phyloP scores from a whole-genome alignment of 305 asterid genomes.

The Plantago coronopus region DNA sequence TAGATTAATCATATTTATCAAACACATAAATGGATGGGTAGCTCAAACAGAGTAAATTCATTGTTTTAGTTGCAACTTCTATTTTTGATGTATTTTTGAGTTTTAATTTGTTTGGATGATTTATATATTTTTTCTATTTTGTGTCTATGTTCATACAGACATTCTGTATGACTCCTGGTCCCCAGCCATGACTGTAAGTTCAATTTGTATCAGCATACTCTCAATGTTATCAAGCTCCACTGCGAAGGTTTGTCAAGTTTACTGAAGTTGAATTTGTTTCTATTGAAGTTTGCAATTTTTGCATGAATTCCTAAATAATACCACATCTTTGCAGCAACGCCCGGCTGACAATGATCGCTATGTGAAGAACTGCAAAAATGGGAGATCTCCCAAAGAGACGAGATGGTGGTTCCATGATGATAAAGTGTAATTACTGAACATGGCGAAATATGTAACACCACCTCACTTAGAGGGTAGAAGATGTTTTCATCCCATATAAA shows the following conservation, averaged over 20 bases:
- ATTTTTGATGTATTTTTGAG: no score
- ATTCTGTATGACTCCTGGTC: constrained; percentile 97
- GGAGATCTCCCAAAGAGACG: constrained; percentile 97
- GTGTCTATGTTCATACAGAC: constrained; percentile 40
- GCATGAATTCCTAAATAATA: not conserved
- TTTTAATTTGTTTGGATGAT: not conserved
- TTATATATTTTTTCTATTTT: not conserved
- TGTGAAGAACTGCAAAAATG: constrained; percentile 86
- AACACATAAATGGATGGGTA: no score
- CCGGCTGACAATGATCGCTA: constrained; percentile 95
- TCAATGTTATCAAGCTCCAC: constrained; percentile 96
- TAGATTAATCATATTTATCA: no score
- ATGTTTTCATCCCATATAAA: constrained; percentile 21
- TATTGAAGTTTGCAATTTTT: not conserved
- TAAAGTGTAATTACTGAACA: constrained; percentile 54
- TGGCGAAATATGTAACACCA: constrained; percentile 20
- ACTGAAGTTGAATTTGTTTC: constrained; percentile 1
- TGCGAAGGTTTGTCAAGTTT: constrained; percentile 52
- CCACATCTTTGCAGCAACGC: constrained; percentile 60
- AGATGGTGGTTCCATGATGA: constrained; percentile 99
- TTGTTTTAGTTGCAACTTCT: no score
- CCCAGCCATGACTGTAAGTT: constrained; percentile 97
- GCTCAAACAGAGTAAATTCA: no score
- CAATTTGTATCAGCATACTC: constrained; percentile 91
- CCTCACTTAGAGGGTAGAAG: constrained; percentile 24